phyloP scores from a whole-genome alignment of 2,329 filamentous ascomycete genomes.

The Grosmannia huntii region DNA sequence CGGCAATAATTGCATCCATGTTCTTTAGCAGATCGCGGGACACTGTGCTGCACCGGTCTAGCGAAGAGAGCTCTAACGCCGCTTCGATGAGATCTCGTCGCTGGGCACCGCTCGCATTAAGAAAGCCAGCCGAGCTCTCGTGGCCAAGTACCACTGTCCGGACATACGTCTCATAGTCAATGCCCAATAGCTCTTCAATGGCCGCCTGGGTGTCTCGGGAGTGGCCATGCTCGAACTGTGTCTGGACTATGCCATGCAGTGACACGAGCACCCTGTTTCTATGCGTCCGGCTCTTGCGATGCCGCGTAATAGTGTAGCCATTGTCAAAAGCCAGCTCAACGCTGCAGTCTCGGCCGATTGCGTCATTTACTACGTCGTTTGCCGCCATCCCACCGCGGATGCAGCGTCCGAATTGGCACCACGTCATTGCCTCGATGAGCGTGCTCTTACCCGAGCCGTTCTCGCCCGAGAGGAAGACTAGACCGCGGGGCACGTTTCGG shows the following conservation, averaged over 20 bases:
- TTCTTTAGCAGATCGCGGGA: background rate
- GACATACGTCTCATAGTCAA: conserved; percentile 20
- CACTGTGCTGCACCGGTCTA: conserved; percentile 13
- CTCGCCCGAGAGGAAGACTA: conserved; percentile 18
- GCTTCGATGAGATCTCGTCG: conserved; percentile 19
- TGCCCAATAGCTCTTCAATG: conserved; percentile 19
- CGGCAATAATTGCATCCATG: background rate
- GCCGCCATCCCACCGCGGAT: conserved; percentile 17
- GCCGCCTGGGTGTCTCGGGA: conserved; percentile 15
- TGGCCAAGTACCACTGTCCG: conserved; percentile 20
- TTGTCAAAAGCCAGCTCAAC: conserved; percentile 19
- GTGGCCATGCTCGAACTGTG: conserved; percentile 16
- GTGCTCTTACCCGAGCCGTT: conserved; percentile 22
- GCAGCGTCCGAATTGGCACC: conserved; percentile 22
- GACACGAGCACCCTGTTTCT: conserved; percentile 17
- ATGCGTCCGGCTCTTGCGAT: conserved; percentile 16
- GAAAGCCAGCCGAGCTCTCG: conserved; percentile 19
- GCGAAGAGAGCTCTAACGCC: conserved; percentile 14
- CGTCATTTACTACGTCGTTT: conserved; percentile 21
- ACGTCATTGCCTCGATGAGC: conserved; percentile 20
- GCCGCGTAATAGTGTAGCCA: conserved; percentile 19
- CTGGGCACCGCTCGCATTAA: conserved; percentile 16
- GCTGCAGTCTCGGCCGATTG: conserved; percentile 15
- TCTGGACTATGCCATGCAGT: conserved; percentile 15
- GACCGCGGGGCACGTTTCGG: conserved; percentile 14